phyloP scores from a whole-genome alignment of 2,329 filamentous ascomycete species.

The Trichoderma oligosporum region DNA sequence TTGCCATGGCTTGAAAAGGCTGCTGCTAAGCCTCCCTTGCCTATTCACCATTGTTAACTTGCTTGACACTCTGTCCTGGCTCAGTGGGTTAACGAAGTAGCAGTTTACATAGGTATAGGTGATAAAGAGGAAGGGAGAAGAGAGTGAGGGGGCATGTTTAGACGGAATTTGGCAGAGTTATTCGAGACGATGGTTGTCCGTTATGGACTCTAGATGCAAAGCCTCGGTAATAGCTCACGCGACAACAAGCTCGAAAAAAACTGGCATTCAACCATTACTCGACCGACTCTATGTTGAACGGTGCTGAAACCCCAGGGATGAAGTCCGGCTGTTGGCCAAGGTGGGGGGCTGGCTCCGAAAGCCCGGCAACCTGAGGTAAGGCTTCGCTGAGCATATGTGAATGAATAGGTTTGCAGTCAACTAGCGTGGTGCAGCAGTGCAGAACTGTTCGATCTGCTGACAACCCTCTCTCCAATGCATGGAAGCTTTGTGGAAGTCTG shows the following conservation, averaged over 20 bases:
- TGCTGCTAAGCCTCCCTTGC: not conserved
- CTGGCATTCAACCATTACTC: no score
- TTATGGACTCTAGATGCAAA: no score
- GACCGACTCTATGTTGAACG: no score
- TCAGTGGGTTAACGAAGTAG: not conserved
- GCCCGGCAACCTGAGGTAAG: not conserved
- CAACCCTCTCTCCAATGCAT: not conserved
- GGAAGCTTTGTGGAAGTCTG: slow-evolving; percentile 3
- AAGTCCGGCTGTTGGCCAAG: no score
- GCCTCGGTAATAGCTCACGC: no score
- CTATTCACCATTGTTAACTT: not conserved
- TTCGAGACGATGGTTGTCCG: no score
- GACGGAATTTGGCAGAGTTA: no score
- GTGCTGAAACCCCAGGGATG: no score
- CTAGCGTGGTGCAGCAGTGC: not conserved
- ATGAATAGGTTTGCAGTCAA: not conserved
- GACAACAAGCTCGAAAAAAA: no score
- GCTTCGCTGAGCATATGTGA: not conserved
- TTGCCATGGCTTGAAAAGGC: not conserved
- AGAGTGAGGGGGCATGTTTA: no score
- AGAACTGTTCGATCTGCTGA: slow-evolving; percentile 16
- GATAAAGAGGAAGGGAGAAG: no score
- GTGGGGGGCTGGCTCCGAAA: not conserved
- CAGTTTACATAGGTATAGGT: not conserved
- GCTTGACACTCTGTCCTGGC: not conserved